These are phyloP conservation scores for Emergomyces africanus DNA, from an alignment of 2,329 filamentous ascomycete species.

Conservation along the genomic window DNA sequence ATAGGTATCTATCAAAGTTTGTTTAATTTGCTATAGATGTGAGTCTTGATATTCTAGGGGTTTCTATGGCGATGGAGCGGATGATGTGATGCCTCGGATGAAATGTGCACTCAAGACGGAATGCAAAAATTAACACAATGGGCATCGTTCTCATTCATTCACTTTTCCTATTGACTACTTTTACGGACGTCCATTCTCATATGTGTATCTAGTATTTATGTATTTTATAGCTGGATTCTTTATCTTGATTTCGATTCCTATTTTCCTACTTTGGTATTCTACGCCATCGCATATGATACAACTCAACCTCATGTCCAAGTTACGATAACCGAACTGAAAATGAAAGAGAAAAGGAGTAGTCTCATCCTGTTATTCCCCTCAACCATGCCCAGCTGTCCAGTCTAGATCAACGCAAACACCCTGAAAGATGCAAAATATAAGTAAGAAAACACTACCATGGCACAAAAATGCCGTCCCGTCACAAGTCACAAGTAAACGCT, in stretches of 20 bases:
- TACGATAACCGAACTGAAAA: not conserved
- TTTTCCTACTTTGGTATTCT: too few relatives aligned
- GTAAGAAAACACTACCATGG: not conserved
- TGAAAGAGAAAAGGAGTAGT: not conserved
- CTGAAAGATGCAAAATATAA: not conserved
- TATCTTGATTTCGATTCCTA: not conserved
- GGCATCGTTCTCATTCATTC: too few relatives aligned
- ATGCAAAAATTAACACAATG: too few relatives aligned
- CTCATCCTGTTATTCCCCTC: not conserved
- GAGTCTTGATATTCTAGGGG: not conserved
- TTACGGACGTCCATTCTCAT: not conserved
- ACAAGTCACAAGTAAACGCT: not conserved
- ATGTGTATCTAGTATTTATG: not conserved
- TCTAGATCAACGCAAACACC: not conserved
- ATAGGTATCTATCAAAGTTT: not conserved
- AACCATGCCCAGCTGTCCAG: not conserved
- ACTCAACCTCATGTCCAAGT: not conserved
- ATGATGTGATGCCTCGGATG: too few relatives aligned
- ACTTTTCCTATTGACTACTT: too few relatives aligned
- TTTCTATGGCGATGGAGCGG: not conserved
- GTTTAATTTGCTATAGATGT: not conserved
- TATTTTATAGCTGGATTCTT: not conserved
- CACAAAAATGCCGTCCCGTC: not conserved
- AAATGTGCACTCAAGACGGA: too few relatives aligned
- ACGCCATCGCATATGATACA: not conserved